phyloP scores from a whole-genome alignment of 768 basidiomycete species.

The Royoungia palumana region DNA sequence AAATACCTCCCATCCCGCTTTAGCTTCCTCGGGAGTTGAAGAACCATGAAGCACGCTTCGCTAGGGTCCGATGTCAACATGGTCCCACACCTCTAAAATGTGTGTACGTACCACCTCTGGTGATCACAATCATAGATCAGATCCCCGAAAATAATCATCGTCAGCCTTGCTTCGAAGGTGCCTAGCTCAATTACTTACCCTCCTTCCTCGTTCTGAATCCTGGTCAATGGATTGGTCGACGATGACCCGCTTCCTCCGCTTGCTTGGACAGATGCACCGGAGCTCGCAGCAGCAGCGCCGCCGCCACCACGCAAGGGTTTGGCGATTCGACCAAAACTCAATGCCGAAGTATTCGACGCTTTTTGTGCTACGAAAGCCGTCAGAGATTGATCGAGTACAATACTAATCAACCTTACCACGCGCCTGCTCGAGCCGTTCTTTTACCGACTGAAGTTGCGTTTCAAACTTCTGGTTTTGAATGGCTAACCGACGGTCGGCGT shows the following conservation, averaged over 20 bases:
- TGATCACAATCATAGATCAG: conserved; percentile 15
- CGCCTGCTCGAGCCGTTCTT: conserved; percentile 89
- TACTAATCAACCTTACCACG: conserved; percentile 57
- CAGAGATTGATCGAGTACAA: conserved; percentile 12
- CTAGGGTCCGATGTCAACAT: conserved; percentile 42
- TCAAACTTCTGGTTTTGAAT: conserved; percentile 96
- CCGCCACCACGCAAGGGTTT: conserved; percentile 96
- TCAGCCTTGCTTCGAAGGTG: conserved; percentile 7
- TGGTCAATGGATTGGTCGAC: conserved; percentile 60
- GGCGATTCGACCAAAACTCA: conserved; percentile 92
- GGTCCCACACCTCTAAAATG: conserved; percentile 12
- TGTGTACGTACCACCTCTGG: conserved; percentile 34
- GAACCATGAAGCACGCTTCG: conserved; percentile 92
- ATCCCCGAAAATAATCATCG: conserved; percentile 17
- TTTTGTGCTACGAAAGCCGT: conserved; percentile 58
- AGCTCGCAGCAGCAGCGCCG: conserved; percentile 44
- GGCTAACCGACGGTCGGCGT: conserved; percentile 90
- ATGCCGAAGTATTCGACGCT: conserved; percentile 60
- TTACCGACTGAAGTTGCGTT: conserved; percentile 85
- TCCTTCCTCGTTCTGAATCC: conserved; percentile 80
- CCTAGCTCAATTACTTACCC: conserved; percentile 43
- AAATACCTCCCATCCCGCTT: conserved; percentile 14
- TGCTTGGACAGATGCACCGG: conserved; percentile 40
- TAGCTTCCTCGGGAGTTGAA: conserved; percentile 73
- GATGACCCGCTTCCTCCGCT: conserved; percentile 42